Base-by-base conservation (phyloP, 2,329 filamentous ascomycete species). In the Paracorniculantispora psalliotae region DNA sequence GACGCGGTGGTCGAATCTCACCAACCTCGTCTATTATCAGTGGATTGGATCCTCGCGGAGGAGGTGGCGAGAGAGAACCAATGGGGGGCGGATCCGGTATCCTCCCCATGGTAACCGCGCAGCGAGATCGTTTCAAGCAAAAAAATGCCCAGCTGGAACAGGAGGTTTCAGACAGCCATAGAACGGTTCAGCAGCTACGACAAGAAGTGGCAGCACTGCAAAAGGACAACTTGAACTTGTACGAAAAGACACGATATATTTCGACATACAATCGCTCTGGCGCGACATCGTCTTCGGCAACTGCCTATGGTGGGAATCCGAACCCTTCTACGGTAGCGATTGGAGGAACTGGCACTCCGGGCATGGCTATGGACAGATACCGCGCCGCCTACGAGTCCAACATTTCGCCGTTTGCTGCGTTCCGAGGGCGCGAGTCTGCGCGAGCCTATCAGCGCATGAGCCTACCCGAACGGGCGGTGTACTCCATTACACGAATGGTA, bases 1-100 rank as follows among this genome's bases (percentile, higher is more conserved):
- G 89, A 51, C 83, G 89, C 48, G 84, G 86, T 67, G 85, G 88
- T 43, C 79, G 81, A 52, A 84, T 89, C 17, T 97, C 94, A 2
- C 96, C 94, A 0, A 97, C 94, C 1, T 97, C 93, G 4, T 97
- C 93, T 21, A 97, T 99, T 67, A 97, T 99, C 67, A 97, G 92
- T 61, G 94, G 94, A n/a, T 92, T 97, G 69, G 90, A 96, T 68
- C 87, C 89, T 23, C 81, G 84, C 46, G 78, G 61, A 17, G 63
- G 66, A 44, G 77, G 75, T 50, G 71, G 73, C 9, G 74, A 79
- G 41, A 76, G 80, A 17, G 89, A 91, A 49, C 79, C 87, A 9
- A 81, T 88, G 58, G 89, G 89, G 33, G 81, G 90, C 57, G 90
- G 91, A 2, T 90, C 90, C 0, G 91, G 92, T 13, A 97, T 99